These are phyloP conservation scores for Talaromyces atroroseus DNA, from an alignment of 2,329 filamentous ascomycete species.

Conservation along the genomic window DNA sequence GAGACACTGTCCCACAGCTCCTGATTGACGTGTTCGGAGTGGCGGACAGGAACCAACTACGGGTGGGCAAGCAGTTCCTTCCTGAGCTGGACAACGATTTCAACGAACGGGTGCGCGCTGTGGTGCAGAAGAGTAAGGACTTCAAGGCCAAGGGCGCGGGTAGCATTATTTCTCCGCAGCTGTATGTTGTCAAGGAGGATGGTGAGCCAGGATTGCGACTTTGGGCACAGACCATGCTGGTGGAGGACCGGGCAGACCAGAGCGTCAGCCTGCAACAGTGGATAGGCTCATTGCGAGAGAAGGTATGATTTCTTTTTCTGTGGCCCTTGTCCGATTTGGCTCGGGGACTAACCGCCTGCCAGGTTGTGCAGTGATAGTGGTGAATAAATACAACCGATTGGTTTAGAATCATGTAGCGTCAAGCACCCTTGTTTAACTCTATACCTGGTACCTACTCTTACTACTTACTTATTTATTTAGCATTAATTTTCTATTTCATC, in stretches of 20 bases:
- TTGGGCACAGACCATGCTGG: slow-evolving; percentile 92
- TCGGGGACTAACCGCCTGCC: slow-evolving; percentile 11
- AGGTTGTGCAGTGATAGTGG: slow-evolving; percentile 30
- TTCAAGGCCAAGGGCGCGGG: slow-evolving; percentile 81
- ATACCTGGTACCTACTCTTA: neutral
- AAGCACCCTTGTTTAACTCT: slow-evolving; percentile 15
- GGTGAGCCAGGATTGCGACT: slow-evolving; percentile 91
- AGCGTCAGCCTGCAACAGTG: slow-evolving; percentile 89
- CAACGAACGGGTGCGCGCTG: slow-evolving; percentile 85
- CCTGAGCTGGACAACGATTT: slow-evolving; percentile 92
- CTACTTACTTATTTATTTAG: too few species aligned
- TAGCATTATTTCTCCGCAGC: slow-evolving; percentile 83
- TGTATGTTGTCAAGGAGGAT: slow-evolving; percentile 92
- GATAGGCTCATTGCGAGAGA: slow-evolving; percentile 87
- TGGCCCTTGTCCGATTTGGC: neutral
- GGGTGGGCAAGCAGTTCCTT: slow-evolving; percentile 82
- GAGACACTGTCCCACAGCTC: slow-evolving; percentile 85
- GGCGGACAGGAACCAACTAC: slow-evolving; percentile 73
- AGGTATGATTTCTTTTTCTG: slow-evolving; percentile 48
- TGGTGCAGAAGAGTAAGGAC: slow-evolving; percentile 87
- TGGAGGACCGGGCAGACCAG: slow-evolving; percentile 93
- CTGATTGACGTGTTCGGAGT: slow-evolving; percentile 86
- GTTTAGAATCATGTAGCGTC: slow-evolving; percentile 18
- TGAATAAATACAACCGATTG: slow-evolving; percentile 12
- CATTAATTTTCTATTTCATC: neutral